Evolutionary conservation across 192 early-diverging fungal genomes (phyloP).

Genomic region (Coemansia sp.): DNA sequence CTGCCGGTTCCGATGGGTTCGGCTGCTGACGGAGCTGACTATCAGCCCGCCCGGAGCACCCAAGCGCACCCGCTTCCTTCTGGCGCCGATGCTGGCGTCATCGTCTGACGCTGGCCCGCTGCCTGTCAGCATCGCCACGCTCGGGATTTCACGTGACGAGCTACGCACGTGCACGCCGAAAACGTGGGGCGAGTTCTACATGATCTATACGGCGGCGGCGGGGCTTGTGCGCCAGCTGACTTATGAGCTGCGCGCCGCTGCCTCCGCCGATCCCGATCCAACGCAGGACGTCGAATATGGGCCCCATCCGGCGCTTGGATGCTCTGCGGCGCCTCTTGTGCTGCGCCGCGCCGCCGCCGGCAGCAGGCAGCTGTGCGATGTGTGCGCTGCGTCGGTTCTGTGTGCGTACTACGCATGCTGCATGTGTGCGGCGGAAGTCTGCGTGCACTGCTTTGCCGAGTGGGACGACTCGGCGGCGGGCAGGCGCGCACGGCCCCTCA

Average conservation of each 20-base stretch:
- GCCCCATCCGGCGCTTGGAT: slow-evolving; percentile 16
- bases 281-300: slow-evolving; percentile 13
- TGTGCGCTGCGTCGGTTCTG: slow-evolving; percentile 54
- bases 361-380: slow-evolving; percentile 57
- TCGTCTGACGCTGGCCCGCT: not conserved
- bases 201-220: slow-evolving; percentile 9
- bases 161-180: not conserved
- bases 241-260: not conserved
- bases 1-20: slow-evolving; percentile 17
- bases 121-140: not conserved
- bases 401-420: slow-evolving; percentile 49
- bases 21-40: slow-evolving; percentile 7
- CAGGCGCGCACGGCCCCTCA: not conserved
- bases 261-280: not conserved
- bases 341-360: slow-evolving; percentile 4
- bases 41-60: not conserved
- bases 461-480: slow-evolving; percentile 15
- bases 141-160: not conserved
- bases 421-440: slow-evolving; percentile 49
- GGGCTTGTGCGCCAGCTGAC: slow-evolving; percentile 8
- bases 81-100: slow-evolving; percentile 13
- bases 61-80: slow-evolving; percentile 3
- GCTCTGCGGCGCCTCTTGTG: slow-evolving; percentile 31
- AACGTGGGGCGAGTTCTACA: slow-evolving; percentile 22
- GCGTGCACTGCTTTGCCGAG: slow-evolving; percentile 45